A percentile compares a stretch with the other conserved stretches of the same genome.
These are phyloP conservation scores for Fusarium sarcochroum DNA, from an alignment of 2,329 filamentous ascomycete species.

Conservation along the genomic window DNA sequence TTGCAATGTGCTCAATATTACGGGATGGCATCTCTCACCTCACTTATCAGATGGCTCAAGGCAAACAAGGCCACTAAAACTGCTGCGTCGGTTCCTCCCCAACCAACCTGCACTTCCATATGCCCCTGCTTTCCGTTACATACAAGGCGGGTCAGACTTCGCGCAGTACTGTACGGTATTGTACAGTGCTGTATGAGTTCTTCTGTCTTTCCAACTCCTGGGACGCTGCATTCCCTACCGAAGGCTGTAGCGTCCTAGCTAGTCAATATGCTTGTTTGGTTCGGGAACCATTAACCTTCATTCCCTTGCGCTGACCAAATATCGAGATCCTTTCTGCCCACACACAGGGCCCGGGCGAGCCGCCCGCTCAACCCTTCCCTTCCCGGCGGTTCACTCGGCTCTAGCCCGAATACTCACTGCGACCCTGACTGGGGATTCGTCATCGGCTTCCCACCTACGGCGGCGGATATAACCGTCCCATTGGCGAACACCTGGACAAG, in stretches of 20 bases:
- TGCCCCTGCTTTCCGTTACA: slow-evolving; percentile 45
- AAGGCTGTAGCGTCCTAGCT: slow-evolving; percentile 1
- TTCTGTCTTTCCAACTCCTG: slow-evolving; percentile 5
- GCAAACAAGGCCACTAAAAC: slow-evolving; percentile 27
- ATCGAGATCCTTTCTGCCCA: slow-evolving; percentile 48
- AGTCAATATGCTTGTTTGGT: slow-evolving; percentile 4
- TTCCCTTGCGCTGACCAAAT: slow-evolving; percentile 40
- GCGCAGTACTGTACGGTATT: slow-evolving; percentile 32
- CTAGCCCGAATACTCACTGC: slow-evolving; percentile 54
- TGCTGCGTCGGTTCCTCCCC: slow-evolving; percentile 30
- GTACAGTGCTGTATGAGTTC: slow-evolving; percentile 11
- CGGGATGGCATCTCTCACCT: slow-evolving; percentile 27
- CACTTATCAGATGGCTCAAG: slow-evolving; percentile 27
- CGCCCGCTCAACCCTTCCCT: slow-evolving; percentile 46
- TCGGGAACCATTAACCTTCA: slow-evolving; percentile 21
- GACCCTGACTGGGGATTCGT: slow-evolving; percentile 53
- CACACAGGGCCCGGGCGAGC: slow-evolving; percentile 42
- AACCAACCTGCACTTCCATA: slow-evolving; percentile 22
- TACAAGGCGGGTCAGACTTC: slow-evolving; percentile 42
- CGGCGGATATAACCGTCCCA: slow-evolving; percentile 53
- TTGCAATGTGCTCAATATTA: slow-evolving; percentile 1
- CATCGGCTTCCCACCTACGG: slow-evolving; percentile 50
- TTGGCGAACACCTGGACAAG: slow-evolving; percentile 52
- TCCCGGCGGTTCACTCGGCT: slow-evolving; percentile 58
- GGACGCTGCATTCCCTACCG: slow-evolving; percentile 10